Conservation (phyloP, 139 green algal genomes). For the Chlorella ohadii region DNA sequence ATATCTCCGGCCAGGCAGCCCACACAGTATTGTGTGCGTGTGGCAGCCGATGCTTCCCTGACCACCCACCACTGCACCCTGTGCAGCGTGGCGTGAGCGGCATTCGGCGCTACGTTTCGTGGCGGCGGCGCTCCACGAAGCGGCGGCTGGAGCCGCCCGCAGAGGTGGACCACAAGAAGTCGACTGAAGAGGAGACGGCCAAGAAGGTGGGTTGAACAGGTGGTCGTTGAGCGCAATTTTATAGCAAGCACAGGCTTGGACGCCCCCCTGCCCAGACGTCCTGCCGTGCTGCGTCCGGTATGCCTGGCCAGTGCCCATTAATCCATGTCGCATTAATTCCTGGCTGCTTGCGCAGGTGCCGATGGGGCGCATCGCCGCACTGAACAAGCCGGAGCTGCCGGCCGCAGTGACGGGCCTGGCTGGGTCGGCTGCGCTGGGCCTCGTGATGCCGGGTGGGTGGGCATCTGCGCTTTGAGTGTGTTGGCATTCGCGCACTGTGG, state of each 20-base stretch:
- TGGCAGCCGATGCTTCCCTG: too few relatives aligned
- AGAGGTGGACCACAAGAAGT: background rate
- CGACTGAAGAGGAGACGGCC: background rate
- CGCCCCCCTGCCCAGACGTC: too few relatives aligned
- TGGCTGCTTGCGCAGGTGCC: slow-evolving; percentile 36
- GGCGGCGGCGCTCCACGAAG: background rate
- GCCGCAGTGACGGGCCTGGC: slow-evolving; percentile 53
- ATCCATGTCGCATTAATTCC: background rate
- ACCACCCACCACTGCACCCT: too few relatives aligned
- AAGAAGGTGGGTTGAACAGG: slow-evolving; percentile 17
- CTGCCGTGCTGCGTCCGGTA: too few relatives aligned
- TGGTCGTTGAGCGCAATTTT: too few relatives aligned
- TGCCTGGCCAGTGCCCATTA: too few relatives aligned
- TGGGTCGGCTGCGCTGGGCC: slow-evolving; percentile 53
- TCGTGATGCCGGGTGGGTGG: slow-evolving; percentile 59
- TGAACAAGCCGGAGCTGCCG: slow-evolving; percentile 68
- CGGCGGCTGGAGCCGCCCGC: background rate
- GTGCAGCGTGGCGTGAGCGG: slow-evolving; percentile 1
- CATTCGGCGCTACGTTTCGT: background rate
- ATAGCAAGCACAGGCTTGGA: too few relatives aligned
- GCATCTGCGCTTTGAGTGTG: too few relatives aligned
- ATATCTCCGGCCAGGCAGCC: too few relatives aligned
- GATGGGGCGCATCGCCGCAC: slow-evolving; percentile 53
- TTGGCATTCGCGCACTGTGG: too few relatives aligned
- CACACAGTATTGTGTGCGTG: too few relatives aligned